phyloP scores from a whole-genome alignment of 176 grass and related monocot genomes.

The Musa beccarii region DNA sequence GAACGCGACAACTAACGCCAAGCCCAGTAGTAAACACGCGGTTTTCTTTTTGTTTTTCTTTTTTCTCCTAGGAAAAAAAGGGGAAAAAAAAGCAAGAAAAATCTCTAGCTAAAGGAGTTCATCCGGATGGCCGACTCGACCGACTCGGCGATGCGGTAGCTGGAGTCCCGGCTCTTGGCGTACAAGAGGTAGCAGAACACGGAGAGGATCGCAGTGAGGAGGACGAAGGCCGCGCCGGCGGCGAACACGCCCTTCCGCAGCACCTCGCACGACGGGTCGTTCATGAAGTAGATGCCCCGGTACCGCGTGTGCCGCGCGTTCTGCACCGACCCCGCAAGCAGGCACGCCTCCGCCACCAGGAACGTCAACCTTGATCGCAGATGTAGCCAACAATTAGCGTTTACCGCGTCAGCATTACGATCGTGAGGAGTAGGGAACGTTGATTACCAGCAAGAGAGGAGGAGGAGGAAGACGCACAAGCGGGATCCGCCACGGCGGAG shows the following conservation, averaged over 20 bases:
- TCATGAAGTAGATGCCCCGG: constrained; percentile 33
- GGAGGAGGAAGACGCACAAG: constrained; percentile 64
- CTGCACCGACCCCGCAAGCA: constrained; percentile 66
- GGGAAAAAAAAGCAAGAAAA: too few species aligned
- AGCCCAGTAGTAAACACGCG: too few species aligned
- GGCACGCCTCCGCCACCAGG: constrained; percentile 58
- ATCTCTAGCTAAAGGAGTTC: background rate
- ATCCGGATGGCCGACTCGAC: background rate
- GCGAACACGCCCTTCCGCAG: constrained; percentile 83
- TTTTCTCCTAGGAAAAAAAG: too few species aligned
- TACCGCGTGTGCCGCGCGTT: constrained; percentile 91
- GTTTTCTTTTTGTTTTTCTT: too few species aligned
- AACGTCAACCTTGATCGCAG: constrained; percentile 51
- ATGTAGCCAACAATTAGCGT: background rate
- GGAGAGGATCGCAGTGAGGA: constrained; percentile 76
- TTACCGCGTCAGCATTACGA: too few species aligned
- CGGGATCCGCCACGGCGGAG: constrained; percentile 72
- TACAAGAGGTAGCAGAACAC: constrained; percentile 75
- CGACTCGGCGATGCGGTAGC: background rate
- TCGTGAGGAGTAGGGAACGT: background rate
- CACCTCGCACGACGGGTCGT: constrained; percentile 53
- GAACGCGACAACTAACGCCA: too few species aligned
- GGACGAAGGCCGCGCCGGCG: constrained; percentile 71
- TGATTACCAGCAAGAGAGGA: constrained; percentile 64
- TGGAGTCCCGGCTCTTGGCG: constrained; percentile 42